Conservation (phyloP, 352 stramenopile genomes). For the Phytophthora constricta region DNA sequence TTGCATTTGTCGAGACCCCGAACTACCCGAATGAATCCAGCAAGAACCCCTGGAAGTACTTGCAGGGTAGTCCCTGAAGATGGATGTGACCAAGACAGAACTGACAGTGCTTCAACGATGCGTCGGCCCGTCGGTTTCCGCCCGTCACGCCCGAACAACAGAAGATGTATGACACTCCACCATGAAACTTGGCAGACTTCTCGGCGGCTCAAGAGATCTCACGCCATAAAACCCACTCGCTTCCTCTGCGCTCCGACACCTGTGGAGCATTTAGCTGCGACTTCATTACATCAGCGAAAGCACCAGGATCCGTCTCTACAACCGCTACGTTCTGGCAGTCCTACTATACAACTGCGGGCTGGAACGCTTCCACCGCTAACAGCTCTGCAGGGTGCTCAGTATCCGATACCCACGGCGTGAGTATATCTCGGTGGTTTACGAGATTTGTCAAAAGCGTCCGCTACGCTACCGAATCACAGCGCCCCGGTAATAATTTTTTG, state of each 20-base stretch:
- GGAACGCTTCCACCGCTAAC: neutral
- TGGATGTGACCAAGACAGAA: conserved; percentile 11
- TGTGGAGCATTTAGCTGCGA: neutral
- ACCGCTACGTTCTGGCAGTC: neutral
- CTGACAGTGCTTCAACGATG: neutral
- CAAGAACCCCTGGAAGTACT: neutral
- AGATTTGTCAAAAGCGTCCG: conserved; percentile 9
- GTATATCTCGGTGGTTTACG: neutral
- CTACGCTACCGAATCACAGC: conserved; percentile 3
- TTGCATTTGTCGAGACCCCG: conserved; percentile 3
- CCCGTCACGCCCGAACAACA: neutral
- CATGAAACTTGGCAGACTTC: neutral
- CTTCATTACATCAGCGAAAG: neutral
- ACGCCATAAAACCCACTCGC: neutral
- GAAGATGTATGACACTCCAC: neutral
- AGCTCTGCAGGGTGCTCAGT: neutral
- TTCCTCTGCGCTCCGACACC: neutral
- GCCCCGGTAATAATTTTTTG: conserved; percentile 6
- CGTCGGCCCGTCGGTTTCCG: neutral
- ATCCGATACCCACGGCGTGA: neutral
- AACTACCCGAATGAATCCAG: neutral
- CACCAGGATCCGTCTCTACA: neutral
- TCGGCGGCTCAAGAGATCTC: neutral
- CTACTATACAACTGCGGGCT: neutral
- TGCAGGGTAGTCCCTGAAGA: neutral